These are phyloP conservation scores for Rhizopus arrhizus DNA, from an alignment of 371 early-diverging fungal species.

Conservation along the genomic window DNA sequence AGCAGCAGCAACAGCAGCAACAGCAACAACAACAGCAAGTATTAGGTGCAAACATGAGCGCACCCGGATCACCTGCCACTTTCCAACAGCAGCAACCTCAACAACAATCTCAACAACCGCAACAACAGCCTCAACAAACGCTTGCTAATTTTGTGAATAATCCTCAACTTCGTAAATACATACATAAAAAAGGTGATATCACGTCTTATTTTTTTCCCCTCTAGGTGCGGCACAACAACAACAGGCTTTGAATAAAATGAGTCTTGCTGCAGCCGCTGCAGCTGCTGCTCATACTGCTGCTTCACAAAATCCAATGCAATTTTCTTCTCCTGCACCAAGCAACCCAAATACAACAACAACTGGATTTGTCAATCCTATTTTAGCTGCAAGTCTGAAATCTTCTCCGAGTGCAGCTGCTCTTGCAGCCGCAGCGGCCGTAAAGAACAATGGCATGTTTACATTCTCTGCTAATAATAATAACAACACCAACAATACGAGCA, in stretches of 20 bases:
- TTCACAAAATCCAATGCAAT: constrained; percentile 6
- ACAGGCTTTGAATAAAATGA: constrained; percentile 26
- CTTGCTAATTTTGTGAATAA: constrained; percentile 21
- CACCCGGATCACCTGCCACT: constrained; percentile 31
- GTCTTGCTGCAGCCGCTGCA: constrained; percentile 14
- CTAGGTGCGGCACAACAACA: constrained; percentile 22
- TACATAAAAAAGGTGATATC: no score
- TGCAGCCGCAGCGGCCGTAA: constrained; percentile 20
- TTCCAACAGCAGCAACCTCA: constrained; percentile 22
- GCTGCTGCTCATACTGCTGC: constrained; percentile 25
- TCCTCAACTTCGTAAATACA: constrained; percentile 32
- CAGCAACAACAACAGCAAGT: constrained; percentile 4
- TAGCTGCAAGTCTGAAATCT: constrained; percentile 3
- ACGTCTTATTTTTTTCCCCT: no score
- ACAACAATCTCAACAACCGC: constrained; percentile 12
- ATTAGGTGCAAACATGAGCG: neutral
- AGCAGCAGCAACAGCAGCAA: neutral
- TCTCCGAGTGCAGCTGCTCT: constrained; percentile 14
- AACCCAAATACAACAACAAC: neutral
- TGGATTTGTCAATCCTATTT: neutral
- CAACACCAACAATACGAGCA: constrained; percentile 18
- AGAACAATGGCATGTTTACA: constrained; percentile 27
- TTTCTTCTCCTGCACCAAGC: constrained; percentile 1
- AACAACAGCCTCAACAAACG: constrained; percentile 1
- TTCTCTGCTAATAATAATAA: constrained; percentile 17